A percentile compares a stretch with the other conserved stretches of the same genome.
Evolutionary conservation across 2,329 filamentous ascomycete species (phyloP).

Genomic region (Aureobasidium leucospermi): DNA sequence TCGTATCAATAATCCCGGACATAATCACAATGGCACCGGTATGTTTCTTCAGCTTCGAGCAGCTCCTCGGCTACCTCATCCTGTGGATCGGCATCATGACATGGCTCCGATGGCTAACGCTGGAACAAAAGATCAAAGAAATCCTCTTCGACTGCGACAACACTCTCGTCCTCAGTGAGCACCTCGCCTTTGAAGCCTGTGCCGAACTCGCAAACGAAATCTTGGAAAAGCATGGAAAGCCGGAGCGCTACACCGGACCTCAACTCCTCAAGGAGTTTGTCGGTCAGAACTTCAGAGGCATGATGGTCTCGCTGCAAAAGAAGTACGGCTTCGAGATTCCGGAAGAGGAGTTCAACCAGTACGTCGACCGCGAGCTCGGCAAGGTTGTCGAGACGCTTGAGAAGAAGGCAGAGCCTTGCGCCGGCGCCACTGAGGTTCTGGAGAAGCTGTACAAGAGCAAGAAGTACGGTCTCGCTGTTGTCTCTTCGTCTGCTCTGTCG

Average conservation of each 20-base stretch:
- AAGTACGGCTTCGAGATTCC: conserved; percentile 67
- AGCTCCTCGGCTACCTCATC: conserved; percentile 6
- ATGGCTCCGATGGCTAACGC: not conserved
- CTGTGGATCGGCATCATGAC: not conserved
- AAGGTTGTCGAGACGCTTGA: conserved; percentile 75
- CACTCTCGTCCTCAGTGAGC: conserved; percentile 87
- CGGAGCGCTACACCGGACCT: conserved; percentile 67
- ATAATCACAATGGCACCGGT: conserved; percentile 6
- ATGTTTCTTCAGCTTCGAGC: not conserved
- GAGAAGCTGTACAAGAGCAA: conserved; percentile 53
- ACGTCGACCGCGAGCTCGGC: conserved; percentile 71
- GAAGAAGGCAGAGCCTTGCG: conserved; percentile 39
- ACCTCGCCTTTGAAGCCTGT: conserved; percentile 84
- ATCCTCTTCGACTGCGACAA: conserved; percentile 62
- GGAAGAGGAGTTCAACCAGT: conserved; percentile 61
- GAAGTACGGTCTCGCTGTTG: conserved; percentile 59
- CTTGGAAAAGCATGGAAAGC: conserved; percentile 57
- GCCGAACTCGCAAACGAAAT: conserved; percentile 85
- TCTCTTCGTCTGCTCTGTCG: conserved; percentile 71
- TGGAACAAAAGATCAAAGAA: conserved; percentile 34
- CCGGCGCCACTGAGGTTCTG: conserved; percentile 42
- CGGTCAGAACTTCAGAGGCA: conserved; percentile 89
- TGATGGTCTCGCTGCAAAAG: conserved; percentile 69
- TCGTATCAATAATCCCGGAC: not conserved
- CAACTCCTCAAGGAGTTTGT: conserved; percentile 80